phyloP scores from a whole-genome alignment of 495 filamentous ascomycete species.

The Peziza echinospora region DNA sequence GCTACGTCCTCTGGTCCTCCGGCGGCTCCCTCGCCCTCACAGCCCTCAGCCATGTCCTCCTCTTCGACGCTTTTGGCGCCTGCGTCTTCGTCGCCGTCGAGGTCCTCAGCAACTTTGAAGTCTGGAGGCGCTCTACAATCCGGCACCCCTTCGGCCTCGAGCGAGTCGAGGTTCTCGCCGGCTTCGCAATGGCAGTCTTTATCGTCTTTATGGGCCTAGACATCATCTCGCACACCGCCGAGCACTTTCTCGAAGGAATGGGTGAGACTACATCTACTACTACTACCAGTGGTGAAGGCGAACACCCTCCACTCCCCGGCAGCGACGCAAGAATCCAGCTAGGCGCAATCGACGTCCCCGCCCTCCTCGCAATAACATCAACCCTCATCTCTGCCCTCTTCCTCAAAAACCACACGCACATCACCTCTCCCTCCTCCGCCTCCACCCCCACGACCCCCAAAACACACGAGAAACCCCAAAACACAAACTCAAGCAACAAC shows the following conservation, averaged over 20 bases:
- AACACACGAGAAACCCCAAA: too few relatives aligned
- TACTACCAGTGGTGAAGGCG: conserved; percentile 27
- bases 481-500: not conserved
- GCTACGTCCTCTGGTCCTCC: conserved; percentile 62
- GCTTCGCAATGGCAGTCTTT: conserved; percentile 91
- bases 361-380: conserved; percentile 65
- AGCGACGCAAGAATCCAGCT: conserved; percentile 48
- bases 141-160: conserved; percentile 79
- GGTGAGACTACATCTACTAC: conserved; percentile 3
- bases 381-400: conserved; percentile 72
- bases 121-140: conserved; percentile 84
- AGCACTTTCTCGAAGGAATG: conserved; percentile 52
- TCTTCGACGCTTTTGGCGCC: conserved; percentile 85
- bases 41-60: conserved; percentile 73
- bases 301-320: conserved; percentile 30
- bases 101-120: conserved; percentile 84
- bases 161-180: conserved; percentile 77
- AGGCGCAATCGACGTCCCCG: conserved; percentile 60
- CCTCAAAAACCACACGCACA: conserved; percentile 80
- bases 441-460: not conserved
- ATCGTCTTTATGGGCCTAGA: conserved; percentile 93
- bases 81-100: conserved; percentile 86
- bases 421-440: conserved; percentile 47
- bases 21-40: conserved; percentile 81
- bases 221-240: conserved; percentile 73